A percentile compares a stretch with the other conserved stretches of the same genome.
These are phyloP conservation scores for Rhizophagus sp. DNA, from an alignment of 192 early-diverging fungal species.

Conservation along the genomic window DNA sequence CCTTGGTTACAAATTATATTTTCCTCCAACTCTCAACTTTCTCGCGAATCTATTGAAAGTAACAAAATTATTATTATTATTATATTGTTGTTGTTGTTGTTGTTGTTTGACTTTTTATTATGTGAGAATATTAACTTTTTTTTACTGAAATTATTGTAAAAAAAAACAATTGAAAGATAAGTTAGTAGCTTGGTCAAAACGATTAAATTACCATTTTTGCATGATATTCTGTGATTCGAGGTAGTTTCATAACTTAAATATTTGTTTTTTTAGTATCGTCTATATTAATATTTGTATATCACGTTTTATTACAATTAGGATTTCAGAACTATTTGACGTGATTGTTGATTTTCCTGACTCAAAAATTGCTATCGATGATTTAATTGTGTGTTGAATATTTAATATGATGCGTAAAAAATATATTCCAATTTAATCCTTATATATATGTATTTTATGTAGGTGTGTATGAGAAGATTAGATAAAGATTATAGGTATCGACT, in stretches of 20 bases:
- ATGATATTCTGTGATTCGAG: constrained; percentile 27
- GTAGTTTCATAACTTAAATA: not conserved
- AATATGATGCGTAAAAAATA: too few species aligned
- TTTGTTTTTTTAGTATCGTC: not conserved
- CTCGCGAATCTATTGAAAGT: not conserved
- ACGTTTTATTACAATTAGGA: constrained; percentile 33
- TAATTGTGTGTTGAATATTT: constrained; percentile 48
- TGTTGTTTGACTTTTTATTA: not conserved
- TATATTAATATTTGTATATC: not conserved
- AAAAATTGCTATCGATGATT: constrained; percentile 57
- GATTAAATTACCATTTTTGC: constrained; percentile 32
- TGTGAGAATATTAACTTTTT: not conserved
- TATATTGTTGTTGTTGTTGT: not conserved
- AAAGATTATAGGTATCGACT: constrained; percentile 25
- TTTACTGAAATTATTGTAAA: not conserved
- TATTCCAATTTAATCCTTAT: not conserved
- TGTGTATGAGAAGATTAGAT: constrained; percentile 27
- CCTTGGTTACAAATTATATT: constrained; percentile 20
- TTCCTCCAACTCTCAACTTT: not conserved
- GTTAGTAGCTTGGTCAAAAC: constrained; percentile 11
- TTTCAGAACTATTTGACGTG: constrained; percentile 68
- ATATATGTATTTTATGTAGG: constrained; percentile 10
- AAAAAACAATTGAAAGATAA: not conserved
- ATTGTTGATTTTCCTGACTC: constrained; percentile 75
- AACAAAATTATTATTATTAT: not conserved